These are phyloP conservation scores for Bryoglossum gracile DNA, from an alignment of 495 filamentous ascomycete genomes.

Conservation along the genomic window DNA sequence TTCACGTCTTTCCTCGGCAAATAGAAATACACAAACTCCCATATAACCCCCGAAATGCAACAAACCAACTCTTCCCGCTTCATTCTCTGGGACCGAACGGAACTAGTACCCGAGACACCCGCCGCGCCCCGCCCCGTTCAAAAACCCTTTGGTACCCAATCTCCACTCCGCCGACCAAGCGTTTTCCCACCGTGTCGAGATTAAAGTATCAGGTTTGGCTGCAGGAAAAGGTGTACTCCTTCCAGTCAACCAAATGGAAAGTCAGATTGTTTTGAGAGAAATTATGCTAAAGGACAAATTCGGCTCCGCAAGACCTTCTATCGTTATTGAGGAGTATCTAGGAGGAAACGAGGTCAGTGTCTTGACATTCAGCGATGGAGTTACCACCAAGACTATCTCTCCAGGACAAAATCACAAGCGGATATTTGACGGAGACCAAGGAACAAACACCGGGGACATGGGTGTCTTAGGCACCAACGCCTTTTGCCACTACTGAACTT, in stretches of 20 bases:
- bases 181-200: slow-evolving; percentile 63
- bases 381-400: slow-evolving; percentile 70
- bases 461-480: slow-evolving; percentile 86
- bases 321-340: slow-evolving; percentile 91
- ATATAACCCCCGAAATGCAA: too few species aligned
- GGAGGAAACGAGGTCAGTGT: slow-evolving; percentile 87
- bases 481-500: not conserved
- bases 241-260: slow-evolving; percentile 63
- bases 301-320: slow-evolving; percentile 77
- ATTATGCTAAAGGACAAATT: slow-evolving; percentile 87
- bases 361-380: slow-evolving; percentile 82
- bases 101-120: too few species aligned
- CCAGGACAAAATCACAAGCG: slow-evolving; percentile 94
- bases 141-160: too few species aligned
- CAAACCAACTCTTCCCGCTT: too few species aligned
- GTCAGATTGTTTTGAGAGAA: slow-evolving; percentile 65
- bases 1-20: too few species aligned
- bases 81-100: too few species aligned
- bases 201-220: slow-evolving; percentile 70
- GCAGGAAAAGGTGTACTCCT: slow-evolving; percentile 74
- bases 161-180: too few species aligned
- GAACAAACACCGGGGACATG: slow-evolving; percentile 95
- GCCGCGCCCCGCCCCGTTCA: too few species aligned
- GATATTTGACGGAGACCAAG: slow-evolving; percentile 79
- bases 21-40: too few species aligned